phyloP scores from a whole-genome alignment of 306 rosid genomes.

The Inga laurina region DNA sequence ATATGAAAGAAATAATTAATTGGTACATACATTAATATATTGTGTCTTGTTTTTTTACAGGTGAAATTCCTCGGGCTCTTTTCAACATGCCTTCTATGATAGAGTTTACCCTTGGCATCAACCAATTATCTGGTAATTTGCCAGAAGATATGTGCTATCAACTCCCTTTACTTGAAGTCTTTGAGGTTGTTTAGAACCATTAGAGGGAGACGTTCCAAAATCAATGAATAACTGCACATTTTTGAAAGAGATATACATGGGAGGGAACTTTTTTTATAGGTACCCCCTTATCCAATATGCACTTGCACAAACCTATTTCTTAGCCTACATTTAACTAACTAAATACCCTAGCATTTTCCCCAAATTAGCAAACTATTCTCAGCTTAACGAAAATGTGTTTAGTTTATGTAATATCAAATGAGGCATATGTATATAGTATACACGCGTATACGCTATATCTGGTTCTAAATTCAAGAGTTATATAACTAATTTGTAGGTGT shows the following conservation, averaged over 20 bases:
- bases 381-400: neutral
- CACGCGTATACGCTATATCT: too few relatives aligned
- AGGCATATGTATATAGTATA: neutral
- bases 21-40: too few relatives aligned
- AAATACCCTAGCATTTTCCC: neutral
- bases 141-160: constrained; percentile 9
- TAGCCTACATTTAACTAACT: neutral
- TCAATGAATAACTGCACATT: constrained; percentile 29
- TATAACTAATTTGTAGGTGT: too few relatives aligned
- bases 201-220: constrained; percentile 14
- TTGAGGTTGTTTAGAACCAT: neutral
- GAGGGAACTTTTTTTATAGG: constrained; percentile 14
- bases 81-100: neutral
- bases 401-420: too few relatives aligned
- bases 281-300: neutral
- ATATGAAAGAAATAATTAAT: too few relatives aligned
- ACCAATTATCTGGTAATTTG: constrained; percentile 15
- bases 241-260: neutral
- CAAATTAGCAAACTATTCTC: neutral
- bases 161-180: constrained; percentile 6
- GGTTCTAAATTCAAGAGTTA: too few relatives aligned
- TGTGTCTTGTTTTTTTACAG: neutral
- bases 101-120: neutral
- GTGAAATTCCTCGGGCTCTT: neutral
- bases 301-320: neutral